Conservation (phyloP, 768 basidiomycete genomes). For the Hemileccinum rubropunctum region DNA sequence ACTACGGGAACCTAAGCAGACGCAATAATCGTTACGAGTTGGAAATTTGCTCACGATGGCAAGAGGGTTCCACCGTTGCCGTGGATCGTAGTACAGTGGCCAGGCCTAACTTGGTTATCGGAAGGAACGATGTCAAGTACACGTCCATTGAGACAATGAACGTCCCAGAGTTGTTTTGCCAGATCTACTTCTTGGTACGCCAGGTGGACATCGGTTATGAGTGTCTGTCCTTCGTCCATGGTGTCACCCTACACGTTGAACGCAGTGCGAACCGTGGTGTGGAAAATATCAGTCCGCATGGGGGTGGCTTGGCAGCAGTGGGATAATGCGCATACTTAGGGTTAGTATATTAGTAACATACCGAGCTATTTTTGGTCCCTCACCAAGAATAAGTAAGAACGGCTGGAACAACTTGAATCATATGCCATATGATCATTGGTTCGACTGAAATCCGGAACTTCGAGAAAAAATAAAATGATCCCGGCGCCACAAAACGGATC, state of each 20-base stretch:
- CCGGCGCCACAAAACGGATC: neutral
- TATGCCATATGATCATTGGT: neutral
- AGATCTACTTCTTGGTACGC: conserved; percentile 26
- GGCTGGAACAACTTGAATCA: no score
- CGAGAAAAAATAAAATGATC: neutral
- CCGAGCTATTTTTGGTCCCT: neutral
- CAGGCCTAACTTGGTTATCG: conserved; percentile 1
- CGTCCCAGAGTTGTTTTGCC: conserved; percentile 31
- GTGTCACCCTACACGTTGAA: neutral
- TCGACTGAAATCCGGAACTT: neutral
- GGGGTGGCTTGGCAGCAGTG: neutral
- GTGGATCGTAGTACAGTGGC: conserved; percentile 10
- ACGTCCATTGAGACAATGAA: conserved; percentile 29
- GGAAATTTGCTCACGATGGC: conserved; percentile 27
- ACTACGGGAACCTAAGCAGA: conserved; percentile 17
- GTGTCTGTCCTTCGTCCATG: conserved; percentile 4
- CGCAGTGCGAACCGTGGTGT: neutral
- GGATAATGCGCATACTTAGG: no score
- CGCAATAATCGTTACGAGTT: conserved; percentile 14
- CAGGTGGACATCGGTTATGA: conserved; percentile 30
- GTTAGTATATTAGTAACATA: no score
- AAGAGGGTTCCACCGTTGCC: conserved; percentile 30
- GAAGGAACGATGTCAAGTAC: conserved; percentile 25
- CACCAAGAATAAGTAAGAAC: neutral
- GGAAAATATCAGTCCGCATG: no score